These are phyloP conservation scores for Sanghuangporus weigelae DNA, from an alignment of 1,284 basidiomycete genomes.

Conservation along the genomic window DNA sequence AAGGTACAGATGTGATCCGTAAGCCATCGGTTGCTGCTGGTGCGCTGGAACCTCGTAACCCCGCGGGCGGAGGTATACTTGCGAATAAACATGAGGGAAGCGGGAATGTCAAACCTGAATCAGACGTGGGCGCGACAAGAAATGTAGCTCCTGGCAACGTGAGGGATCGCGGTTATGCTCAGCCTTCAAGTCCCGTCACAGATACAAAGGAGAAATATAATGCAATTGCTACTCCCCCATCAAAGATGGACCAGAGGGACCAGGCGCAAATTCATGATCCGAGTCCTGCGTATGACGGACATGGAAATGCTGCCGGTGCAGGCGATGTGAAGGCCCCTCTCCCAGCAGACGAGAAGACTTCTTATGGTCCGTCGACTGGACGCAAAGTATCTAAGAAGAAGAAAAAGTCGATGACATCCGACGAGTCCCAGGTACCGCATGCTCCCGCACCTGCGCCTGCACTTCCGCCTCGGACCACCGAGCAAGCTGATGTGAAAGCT, in stretches of 20 bases:
- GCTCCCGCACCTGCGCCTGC: no score
- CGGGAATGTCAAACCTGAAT: not conserved
- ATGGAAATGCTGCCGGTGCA: not conserved
- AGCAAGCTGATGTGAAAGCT: no score
- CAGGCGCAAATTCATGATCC: not conserved
- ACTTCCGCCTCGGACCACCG: no score
- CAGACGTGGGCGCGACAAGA: not conserved
- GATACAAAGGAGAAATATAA: slow-evolving; percentile 1
- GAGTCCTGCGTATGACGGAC: not conserved
- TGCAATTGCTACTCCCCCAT: not conserved
- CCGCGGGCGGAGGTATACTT: not conserved
- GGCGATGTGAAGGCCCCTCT: not conserved
- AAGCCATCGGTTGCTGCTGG: slow-evolving; percentile 14
- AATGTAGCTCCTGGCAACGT: not conserved
- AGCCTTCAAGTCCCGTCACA: not conserved
- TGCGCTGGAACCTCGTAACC: not conserved
- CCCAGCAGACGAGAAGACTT: not conserved
- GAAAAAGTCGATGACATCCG: no score
- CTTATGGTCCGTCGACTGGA: not conserved
- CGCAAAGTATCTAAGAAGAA: no score
- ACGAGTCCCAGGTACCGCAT: no score
- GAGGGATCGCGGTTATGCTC: slow-evolving; percentile 8
- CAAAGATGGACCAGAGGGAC: not conserved
- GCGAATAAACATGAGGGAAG: not conserved
- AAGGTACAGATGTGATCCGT: slow-evolving; percentile 13